Evolutionary conservation across 1,139 yeast genomes (phyloP).

Genomic region (Nakaseomyces uthaithaninus): DNA sequence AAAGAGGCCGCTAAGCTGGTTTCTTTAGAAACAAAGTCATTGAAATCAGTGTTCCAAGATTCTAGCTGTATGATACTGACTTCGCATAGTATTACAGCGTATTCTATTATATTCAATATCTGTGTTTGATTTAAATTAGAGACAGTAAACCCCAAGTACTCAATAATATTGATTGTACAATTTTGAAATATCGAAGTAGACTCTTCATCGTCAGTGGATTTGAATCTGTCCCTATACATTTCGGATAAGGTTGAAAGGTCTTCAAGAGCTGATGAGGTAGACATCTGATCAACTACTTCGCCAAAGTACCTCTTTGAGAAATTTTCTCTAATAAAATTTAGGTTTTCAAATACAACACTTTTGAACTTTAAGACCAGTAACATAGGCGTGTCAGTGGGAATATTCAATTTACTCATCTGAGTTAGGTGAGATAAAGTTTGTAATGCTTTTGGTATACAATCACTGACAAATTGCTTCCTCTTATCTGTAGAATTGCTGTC

Average conservation of each 20-base stretch:
- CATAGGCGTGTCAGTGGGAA: constrained; percentile 6
- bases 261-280: constrained; percentile 16
- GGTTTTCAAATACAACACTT: constrained; percentile 26
- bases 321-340: constrained; percentile 29
- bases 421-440: constrained; percentile 15
- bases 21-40: constrained; percentile 62
- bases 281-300: constrained; percentile 8
- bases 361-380: constrained; percentile 12
- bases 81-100: constrained; percentile 18
- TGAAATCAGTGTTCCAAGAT: constrained; percentile 47
- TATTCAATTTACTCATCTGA: constrained; percentile 10
- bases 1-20: constrained; percentile 50
- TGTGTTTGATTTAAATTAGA: constrained; percentile 13
- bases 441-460: constrained; percentile 16
- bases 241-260: constrained; percentile 20
- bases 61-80: constrained; percentile 31
- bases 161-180: constrained; percentile 30
- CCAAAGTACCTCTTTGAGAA: constrained; percentile 29
- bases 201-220: constrained; percentile 8
- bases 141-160: constrained; percentile 20
- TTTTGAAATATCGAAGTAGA: constrained; percentile 26
- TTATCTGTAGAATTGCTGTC: constrained; percentile 34
- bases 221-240: neutral
- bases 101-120: constrained; percentile 11
- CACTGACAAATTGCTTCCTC: constrained; percentile 15